These are phyloP conservation scores for Yamagishiella unicocca DNA, from an alignment of 139 green algal species.

Conservation along the genomic window DNA sequence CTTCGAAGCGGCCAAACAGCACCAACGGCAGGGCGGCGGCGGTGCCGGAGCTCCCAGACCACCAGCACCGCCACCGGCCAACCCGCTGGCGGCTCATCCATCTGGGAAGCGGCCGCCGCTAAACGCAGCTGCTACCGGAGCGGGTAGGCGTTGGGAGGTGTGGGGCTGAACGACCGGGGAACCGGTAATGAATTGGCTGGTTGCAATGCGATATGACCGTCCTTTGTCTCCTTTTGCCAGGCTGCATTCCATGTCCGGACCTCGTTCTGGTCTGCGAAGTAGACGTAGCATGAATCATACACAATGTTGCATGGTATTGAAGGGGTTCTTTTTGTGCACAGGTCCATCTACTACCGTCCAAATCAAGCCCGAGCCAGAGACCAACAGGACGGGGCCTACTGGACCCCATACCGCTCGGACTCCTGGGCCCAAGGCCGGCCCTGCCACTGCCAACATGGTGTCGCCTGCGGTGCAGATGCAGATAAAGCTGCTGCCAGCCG, in stretches of 20 bases:
- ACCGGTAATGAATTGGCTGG: no score
- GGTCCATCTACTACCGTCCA: not conserved
- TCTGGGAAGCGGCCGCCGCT: conserved; percentile 17
- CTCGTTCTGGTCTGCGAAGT: no score
- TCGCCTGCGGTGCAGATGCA: conserved; percentile 43
- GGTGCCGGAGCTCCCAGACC: conserved; percentile 16
- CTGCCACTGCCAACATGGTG: not conserved
- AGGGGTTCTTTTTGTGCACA: not conserved
- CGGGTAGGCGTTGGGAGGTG: no score
- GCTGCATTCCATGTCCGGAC: no score
- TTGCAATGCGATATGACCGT: no score
- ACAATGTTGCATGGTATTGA: no score
- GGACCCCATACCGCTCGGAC: not conserved
- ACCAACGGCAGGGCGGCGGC: not conserved
- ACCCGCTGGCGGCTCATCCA: not conserved
- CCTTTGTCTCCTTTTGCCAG: no score
- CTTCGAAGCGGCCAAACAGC: conserved; percentile 25
- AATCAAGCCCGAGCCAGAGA: conserved; percentile 41
- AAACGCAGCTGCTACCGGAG: not conserved
- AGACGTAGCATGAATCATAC: no score
- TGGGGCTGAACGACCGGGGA: no score
- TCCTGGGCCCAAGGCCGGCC: conserved; percentile 1
- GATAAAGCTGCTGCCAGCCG: conserved; percentile 39
- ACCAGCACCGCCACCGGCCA: not conserved
- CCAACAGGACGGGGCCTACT: not conserved